A percentile compares a stretch with the other conserved stretches of the same genome.
These are phyloP conservation scores for Phytophthora colocasiae DNA, from an alignment of 352 stramenopile species.

Conservation along the genomic window DNA sequence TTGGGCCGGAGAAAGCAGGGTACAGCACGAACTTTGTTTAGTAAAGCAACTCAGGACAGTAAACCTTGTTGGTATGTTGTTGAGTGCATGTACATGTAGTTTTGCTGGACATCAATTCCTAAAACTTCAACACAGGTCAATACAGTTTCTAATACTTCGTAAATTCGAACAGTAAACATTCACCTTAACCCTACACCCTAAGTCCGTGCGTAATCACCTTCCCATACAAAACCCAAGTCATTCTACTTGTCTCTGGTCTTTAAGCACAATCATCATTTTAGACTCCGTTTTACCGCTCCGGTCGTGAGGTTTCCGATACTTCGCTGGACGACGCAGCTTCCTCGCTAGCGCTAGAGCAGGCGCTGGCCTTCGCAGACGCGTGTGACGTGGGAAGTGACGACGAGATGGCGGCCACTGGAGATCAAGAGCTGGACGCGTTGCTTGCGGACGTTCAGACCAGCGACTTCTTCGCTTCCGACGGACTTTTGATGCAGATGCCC, in stretches of 20 bases:
- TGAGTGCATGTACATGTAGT: not conserved
- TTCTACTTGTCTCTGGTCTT: constrained; percentile 5
- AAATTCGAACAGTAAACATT: constrained; percentile 9
- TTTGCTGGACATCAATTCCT: no score
- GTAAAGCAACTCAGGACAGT: not conserved
- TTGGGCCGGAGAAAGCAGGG: constrained; percentile 1
- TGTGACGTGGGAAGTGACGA: constrained; percentile 41
- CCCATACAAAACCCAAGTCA: constrained; percentile 7
- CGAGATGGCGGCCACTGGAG: constrained; percentile 10
- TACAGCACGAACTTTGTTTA: constrained; percentile 26
- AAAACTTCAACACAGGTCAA: no score
- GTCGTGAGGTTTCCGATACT: not conserved
- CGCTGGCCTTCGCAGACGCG: constrained; percentile 52
- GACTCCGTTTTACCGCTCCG: not conserved
- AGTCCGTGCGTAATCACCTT: constrained; percentile 7
- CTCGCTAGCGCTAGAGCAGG: constrained; percentile 41
- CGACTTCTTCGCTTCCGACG: constrained; percentile 30
- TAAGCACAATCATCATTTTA: constrained; percentile 18
- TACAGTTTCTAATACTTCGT: no score
- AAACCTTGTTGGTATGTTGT: not conserved
- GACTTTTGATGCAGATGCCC: constrained; percentile 15
- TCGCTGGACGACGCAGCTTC: constrained; percentile 29
- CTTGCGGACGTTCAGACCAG: constrained; percentile 29
- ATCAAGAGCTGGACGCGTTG: constrained; percentile 29
- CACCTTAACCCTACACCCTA: not conserved